phyloP scores from a whole-genome alignment of 352 stramenopile genomes.

The Pythium volutum region DNA sequence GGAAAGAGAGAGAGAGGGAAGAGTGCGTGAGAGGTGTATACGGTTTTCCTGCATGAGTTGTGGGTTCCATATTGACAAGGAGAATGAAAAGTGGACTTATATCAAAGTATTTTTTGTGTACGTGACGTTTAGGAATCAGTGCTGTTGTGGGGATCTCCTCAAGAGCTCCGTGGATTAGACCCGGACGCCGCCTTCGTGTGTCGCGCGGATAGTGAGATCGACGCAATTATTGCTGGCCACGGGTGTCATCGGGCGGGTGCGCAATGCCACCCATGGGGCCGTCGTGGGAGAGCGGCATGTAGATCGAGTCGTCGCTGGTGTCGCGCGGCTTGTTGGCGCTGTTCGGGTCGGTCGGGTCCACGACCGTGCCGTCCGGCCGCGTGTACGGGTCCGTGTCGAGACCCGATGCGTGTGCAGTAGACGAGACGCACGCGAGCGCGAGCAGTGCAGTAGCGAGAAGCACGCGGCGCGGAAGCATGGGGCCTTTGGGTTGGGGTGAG shows the following conservation, averaged over 20 bases:
- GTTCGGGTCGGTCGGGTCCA: slow-evolving; percentile 1
- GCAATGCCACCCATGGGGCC: slow-evolving; percentile 4
- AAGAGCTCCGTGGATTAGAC: background rate
- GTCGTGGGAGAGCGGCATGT: slow-evolving; percentile 11
- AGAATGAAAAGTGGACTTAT: background rate
- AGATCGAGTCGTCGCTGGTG: background rate
- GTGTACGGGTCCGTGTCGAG: slow-evolving; percentile 1
- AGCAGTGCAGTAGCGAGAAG: background rate
- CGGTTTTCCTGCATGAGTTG: no score
- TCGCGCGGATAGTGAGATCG: slow-evolving; percentile 1
- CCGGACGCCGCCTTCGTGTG: background rate
- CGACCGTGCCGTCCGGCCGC: slow-evolving; percentile 8
- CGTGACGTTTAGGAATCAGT: no score
- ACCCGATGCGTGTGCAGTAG: background rate
- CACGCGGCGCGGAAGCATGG: background rate
- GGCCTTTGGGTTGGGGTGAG: background rate
- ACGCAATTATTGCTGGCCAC: background rate
- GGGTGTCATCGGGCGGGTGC: background rate
- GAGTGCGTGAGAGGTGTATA: no score
- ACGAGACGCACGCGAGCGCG: slow-evolving; percentile 3
- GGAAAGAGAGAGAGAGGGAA: no score
- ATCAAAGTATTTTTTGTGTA: no score
- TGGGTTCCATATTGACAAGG: no score
- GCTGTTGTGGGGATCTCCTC: no score
- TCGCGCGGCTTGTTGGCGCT: background rate